Evolutionary conservation across 257 asterid species (phyloP).

Genomic region (Solanum chaucha): DNA sequence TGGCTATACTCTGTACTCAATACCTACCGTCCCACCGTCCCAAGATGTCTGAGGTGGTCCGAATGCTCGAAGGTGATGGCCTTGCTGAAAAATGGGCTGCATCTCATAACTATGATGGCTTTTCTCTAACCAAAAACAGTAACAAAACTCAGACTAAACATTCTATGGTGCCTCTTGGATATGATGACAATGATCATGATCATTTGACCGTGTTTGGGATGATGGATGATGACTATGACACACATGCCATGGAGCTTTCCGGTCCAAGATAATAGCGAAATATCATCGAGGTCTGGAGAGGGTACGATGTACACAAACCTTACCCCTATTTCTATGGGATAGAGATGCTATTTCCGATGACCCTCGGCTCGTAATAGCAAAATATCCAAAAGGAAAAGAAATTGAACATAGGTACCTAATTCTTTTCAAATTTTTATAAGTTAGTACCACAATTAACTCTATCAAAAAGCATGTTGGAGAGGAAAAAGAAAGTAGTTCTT

Average conservation of each 20-base stretch:
- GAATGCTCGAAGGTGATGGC: conserved; percentile 97
- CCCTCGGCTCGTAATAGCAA: conserved; percentile 6
- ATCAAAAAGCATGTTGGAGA: background rate
- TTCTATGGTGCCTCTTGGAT: conserved; percentile 8
- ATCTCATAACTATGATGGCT: conserved; percentile 37
- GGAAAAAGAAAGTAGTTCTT: background rate
- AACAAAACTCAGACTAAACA: conserved; percentile 8
- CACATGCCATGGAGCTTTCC: conserved; percentile 93
- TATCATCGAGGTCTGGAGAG: background rate
- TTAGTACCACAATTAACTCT: background rate
- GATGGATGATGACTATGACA: conserved; percentile 80
- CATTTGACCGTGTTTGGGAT: conserved; percentile 54
- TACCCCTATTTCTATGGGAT: background rate
- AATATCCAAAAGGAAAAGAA: background rate
- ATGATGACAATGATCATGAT: conserved; percentile 29
- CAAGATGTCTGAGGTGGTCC: conserved; percentile 82
- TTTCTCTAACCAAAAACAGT: conserved; percentile 15
- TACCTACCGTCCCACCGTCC: conserved; percentile 76
- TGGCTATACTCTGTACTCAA: conserved; percentile 90
- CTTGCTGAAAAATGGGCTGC: conserved; percentile 98
- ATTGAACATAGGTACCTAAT: conserved; percentile 2
- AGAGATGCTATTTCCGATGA: background rate
- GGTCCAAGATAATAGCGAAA: conserved; percentile 61
- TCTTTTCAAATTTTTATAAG: conserved; percentile 14
- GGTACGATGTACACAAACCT: background rate